Evolutionary conservation across 148 eudicot species (phyloP), one percentile per base, ranked within the genome.

Genomic region (Cornus controversa): DNA sequence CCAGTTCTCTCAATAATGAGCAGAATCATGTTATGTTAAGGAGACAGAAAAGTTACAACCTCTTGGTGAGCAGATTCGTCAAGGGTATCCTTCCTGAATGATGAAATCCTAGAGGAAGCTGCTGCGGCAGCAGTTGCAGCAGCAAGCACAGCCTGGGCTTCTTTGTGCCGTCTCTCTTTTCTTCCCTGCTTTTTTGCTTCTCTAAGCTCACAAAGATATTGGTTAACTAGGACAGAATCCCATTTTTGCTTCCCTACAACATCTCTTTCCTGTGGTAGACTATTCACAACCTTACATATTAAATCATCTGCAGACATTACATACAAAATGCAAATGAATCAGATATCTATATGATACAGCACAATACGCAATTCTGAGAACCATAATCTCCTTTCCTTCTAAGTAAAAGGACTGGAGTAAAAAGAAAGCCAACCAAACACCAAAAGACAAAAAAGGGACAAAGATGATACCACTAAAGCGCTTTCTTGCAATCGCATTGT

Each of bases 111-210:
- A 77, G 94, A 91, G 67, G 99, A 93, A 71, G 98, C 90, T 69
- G 99, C 98, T 71, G 96, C 99, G 3, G 98, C 99, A 75, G 98
- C 99, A 80, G 98, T 92, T 45, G 99, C 99, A 81, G 98, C 98
- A 70, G 98, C 96, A 67, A 96, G 87, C 29, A 96, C 90, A 73
- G 91, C 98, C 82, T 93, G 98, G 29, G 99, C 99, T 86, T 96
- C 99, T 82, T 87, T 96, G 79, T 91, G 91, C 83, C 93, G 88
- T 80, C 90, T 90, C 83, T 96, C 99, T 84, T 96, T 96, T 71
- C 97, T 85, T 75, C 99, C 96, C 82, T 88, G 94, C 75, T 93
- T 96, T 81, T 89, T 88, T 22, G 97, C 97, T 85, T 96, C 98
- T 82, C 89, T 86, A 71, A 96, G 97, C 74, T 91, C 93, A 82